Evolutionary conservation across 371 early-diverging fungal species (phyloP), one percentile per base, ranked within the genome.

Genomic region (Phascolomyces articulosus): DNA sequence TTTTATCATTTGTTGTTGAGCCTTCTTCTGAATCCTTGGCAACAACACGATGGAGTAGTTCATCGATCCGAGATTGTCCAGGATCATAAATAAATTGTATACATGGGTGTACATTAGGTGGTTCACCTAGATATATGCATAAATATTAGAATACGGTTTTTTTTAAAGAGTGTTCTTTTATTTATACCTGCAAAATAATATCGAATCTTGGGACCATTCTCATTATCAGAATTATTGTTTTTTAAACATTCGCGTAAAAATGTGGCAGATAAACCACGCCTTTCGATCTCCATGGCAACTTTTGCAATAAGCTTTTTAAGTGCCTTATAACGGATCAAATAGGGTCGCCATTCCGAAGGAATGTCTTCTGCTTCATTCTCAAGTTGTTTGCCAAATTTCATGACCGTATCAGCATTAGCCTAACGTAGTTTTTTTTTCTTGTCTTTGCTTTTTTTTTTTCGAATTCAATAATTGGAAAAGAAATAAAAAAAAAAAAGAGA

Each of bases 301-400:
- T 75, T 74, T 59, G 82, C 80, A 64, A 90, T 89, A 65, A 74
- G 75, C 68, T 85, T 88, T 71, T 90, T 90, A 27, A 90, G 80
- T 4, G 73, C 67, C 68, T 88, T 88, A 75, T 90, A 90, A 34
- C 85, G 85, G 56, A 90, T 85, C 24, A 88, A 63, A 64, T 89
- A 86, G 0, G 84, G 89, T 47, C 85, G 85, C 88, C 89, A 90
- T 56, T 83, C 85, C 54, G 78, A 76, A 4, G 93, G 93, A 67
- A 93, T 85, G 49, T 85, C 73, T 69, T 89, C 87, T 27, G 90
- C 82, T 69, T 82, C 86, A 16, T 82, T 80, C 65, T 91, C 89
- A 27, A 93, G 77, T 26, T 84, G 82, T 67, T 92, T 90, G 49
- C 79, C 90, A 70, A 92, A 93, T 77, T 93, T 93, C 93, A 92